A percentile compares a stretch with the other conserved stretches of the same genome.
Evolutionary conservation across 495 filamentous ascomycete genomes (phyloP).

Genomic region (Sordaria brevicollis): DNA sequence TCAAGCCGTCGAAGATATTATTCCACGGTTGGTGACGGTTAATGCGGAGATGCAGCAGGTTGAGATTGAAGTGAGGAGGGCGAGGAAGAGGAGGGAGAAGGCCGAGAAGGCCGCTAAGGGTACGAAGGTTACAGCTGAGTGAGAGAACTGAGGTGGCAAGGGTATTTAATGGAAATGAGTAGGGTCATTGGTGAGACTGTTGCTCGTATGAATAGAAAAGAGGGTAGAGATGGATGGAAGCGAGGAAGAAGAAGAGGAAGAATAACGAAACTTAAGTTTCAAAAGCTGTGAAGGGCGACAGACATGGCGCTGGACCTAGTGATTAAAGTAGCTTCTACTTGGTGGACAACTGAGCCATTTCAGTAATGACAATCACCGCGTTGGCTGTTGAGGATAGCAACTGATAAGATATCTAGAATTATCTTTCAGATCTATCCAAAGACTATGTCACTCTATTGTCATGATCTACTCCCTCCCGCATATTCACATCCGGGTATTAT

Average conservation of each 20-base stretch:
- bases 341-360: not conserved
- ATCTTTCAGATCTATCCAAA: not conserved
- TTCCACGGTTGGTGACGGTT: conserved; percentile 35
- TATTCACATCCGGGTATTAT: not conserved
- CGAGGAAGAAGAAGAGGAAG: not conserved
- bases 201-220: no score
- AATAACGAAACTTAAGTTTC: not conserved
- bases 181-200: not conserved
- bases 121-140: not conserved
- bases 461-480: not conserved
- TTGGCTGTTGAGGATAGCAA: not conserved
- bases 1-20: conserved; percentile 30
- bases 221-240: no score
- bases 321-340: not conserved
- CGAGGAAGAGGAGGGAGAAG: conserved; percentile 39
- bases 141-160: not conserved
- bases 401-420: not conserved
- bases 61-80: conserved; percentile 41
- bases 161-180: no score
- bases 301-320: not conserved
- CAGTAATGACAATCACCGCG: not conserved
- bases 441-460: not conserved
- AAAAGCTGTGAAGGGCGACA: not conserved
- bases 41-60: conserved; percentile 36
- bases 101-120: conserved; percentile 15